A percentile compares a stretch with the other conserved stretches of the same genome.
Conservation (phyloP, 1,284 basidiomycete genomes). For the Ceratobasidium sp. region DNA sequence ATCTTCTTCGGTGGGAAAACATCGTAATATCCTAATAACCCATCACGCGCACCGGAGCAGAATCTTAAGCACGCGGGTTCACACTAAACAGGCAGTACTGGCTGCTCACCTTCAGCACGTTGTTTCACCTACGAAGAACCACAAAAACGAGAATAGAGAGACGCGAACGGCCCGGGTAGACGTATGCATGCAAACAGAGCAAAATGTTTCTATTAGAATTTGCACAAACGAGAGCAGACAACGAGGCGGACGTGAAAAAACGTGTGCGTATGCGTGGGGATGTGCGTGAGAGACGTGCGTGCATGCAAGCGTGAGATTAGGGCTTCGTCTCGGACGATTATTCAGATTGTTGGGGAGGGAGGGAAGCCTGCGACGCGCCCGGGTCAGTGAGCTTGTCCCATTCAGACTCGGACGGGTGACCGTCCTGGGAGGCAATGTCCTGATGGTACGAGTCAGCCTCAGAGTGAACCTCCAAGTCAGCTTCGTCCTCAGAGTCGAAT, state of each 20-base stretch:
- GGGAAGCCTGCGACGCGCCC: constrained; percentile 63
- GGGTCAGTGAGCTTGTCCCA: constrained; percentile 85
- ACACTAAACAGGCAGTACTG: constrained; percentile 46
- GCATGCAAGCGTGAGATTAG: constrained; percentile 11
- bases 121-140: constrained; percentile 65
- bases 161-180: background rate
- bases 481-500: constrained; percentile 3
- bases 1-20: constrained; percentile 74
- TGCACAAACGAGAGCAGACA: constrained; percentile 38
- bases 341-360: constrained; percentile 46
- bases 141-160: constrained; percentile 13
- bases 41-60: constrained; percentile 6
- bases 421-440: constrained; percentile 63
- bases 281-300: constrained; percentile 29
- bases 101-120: constrained; percentile 77
- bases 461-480: constrained; percentile 1
- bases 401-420: constrained; percentile 82
- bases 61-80: constrained; percentile 50
- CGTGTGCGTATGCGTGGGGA: constrained; percentile 34
- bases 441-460: constrained; percentile 27
- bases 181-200: constrained; percentile 37
- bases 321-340: constrained; percentile 1
- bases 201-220: constrained; percentile 70
- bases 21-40: constrained; percentile 72
- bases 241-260: constrained; percentile 47